A percentile compares a stretch with the other conserved stretches of the same genome.
Evolutionary conservation across 179 eudicot genomes (phyloP).

Genomic region (Heliamphora pulchella): DNA sequence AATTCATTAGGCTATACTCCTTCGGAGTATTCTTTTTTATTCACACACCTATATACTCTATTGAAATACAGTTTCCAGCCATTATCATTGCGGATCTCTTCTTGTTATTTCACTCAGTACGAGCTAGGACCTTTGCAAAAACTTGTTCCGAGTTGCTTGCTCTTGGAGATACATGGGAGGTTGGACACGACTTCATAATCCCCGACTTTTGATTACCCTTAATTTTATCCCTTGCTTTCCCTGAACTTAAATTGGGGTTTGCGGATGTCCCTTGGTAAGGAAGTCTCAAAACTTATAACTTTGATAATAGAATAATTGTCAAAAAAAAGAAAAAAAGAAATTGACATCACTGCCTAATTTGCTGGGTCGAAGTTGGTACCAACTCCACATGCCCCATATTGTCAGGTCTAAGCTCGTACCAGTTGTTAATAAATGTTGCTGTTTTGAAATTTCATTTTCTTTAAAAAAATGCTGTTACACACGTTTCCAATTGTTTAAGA

Average conservation of each 20-base stretch:
- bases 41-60: no score
- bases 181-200: neutral
- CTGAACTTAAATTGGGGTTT: neutral
- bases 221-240: neutral
- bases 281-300: neutral
- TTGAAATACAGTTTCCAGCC: neutral
- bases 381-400: no score
- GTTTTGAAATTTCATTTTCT: no score
- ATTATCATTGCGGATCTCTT: neutral
- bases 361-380: no score
- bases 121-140: neutral
- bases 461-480: no score
- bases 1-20: neutral
- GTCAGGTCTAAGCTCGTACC: no score
- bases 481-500: no score
- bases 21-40: no score
- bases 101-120: neutral
- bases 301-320: neutral
- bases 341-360: no score
- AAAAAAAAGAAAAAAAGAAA: neutral
- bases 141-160: neutral
- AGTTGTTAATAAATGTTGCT: no score
- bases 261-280: neutral
- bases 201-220: neutral
- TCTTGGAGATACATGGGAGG: neutral